Conservation (phyloP, 225 moss, liverwort and hornwort genomes). For the Anthoceros angustus region DNA sequence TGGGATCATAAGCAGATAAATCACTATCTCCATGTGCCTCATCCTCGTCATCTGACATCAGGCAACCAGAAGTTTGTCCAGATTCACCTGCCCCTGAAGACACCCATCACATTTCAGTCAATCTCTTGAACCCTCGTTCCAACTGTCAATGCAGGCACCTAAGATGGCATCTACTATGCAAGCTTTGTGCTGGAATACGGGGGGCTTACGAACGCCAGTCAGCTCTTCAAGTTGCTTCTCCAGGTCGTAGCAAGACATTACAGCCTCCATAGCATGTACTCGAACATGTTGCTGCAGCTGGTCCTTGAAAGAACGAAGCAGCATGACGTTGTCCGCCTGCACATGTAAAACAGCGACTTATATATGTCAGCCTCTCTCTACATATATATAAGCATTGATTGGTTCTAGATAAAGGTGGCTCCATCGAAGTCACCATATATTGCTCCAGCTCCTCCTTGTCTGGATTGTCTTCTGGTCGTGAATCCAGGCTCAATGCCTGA, state of each 20-base stretch:
- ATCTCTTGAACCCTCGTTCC: neutral
- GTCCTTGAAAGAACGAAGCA: conserved; percentile 32
- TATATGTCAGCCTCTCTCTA: neutral
- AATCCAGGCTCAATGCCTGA: conserved; percentile 19
- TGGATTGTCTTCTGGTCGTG: conserved; percentile 17
- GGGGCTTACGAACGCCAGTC: conserved; percentile 26
- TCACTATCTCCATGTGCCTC: conserved; percentile 28
- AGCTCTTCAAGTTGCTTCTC: conserved; percentile 37
- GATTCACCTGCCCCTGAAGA: conserved; percentile 20
- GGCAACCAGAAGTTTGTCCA: conserved; percentile 26
- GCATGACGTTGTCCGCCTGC: conserved; percentile 33
- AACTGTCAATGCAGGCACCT: neutral
- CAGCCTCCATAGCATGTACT: conserved; percentile 46
- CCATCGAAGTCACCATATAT: conserved; percentile 29
- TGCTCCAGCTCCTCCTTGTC: conserved; percentile 32
- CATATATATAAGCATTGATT: neutral
- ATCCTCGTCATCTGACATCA: conserved; percentile 57
- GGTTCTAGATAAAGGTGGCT: neutral
- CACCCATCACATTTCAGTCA: neutral
- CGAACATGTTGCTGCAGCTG: conserved; percentile 37
- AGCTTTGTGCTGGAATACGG: neutral
- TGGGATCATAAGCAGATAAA: conserved; percentile 14
- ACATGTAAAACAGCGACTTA: conserved; percentile 2
- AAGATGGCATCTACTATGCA: neutral
- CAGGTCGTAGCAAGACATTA: conserved; percentile 46